Base-by-base conservation (phyloP, 2,329 filamentous ascomycete genomes). In the Leptographium galeiforme region DNA sequence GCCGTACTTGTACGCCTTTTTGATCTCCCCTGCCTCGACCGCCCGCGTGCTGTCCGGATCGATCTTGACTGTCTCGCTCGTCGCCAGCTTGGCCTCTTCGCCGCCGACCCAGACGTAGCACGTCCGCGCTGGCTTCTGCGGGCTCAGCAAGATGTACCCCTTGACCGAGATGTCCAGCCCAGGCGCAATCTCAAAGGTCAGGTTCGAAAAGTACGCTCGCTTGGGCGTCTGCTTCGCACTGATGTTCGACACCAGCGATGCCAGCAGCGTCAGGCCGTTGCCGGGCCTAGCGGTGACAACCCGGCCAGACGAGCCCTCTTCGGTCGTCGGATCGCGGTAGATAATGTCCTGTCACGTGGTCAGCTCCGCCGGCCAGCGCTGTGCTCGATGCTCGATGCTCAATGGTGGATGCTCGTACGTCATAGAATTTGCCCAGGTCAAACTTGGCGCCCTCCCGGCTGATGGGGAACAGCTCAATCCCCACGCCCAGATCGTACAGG, bases 1-100 rank as follows among this genome's bases (percentile, higher is more conserved):
- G 13, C 91, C 93, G 63, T 97, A 97, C 62, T 93, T 96, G 73
- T 93, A 98, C 0, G 91, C 93, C 67, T 93, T 96, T 55, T 85
- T 85, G 19, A 94, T 79, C 62, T 97, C 89, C 4, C 70, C 71
- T 60, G 90, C 90, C 57, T 94, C 84, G 0, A 97, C 81, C 0
- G 81, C 80, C 40, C 83, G 77, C 2, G 84, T 79, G 18, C 82
- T 89, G 60, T 94, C 88, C 56, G 89, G 86, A 5, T 88, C 84
- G 53, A 90, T 76, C 54, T 83, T 80, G 1, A 81, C 83, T 0
- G 87, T 93, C 61, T 85, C 79, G 1, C 86, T 82, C 13, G 79
- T 74, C 1, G 81, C 90, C 54, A 97, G 84, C 63, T 95, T 85
- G 0, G 88, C 79, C 58, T 81, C 83, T 63, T 96, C 90, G n/a